A percentile compares a stretch with the other conserved stretches of the same genome.
Conservation (phyloP, 2,329 filamentous ascomycete species). For the Botrytis sinoallii region DNA sequence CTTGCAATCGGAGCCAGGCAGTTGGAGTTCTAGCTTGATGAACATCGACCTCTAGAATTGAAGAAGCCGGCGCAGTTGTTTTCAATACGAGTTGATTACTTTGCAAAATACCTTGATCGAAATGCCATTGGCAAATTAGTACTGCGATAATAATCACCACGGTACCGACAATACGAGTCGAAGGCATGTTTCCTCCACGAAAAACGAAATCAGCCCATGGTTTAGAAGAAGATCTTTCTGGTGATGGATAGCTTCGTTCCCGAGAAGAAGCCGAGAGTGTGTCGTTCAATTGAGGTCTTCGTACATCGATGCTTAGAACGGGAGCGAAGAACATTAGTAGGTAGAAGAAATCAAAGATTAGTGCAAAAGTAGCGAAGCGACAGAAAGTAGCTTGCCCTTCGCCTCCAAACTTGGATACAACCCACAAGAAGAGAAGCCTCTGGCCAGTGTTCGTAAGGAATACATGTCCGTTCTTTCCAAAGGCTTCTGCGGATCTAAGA, state of each 20-base stretch:
- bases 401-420: constrained; percentile 51
- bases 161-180: constrained; percentile 72
- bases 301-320: constrained; percentile 75
- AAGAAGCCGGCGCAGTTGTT: constrained; percentile 23
- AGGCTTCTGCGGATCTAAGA: constrained; percentile 67
- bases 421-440: constrained; percentile 63
- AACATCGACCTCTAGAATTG: constrained; percentile 54
- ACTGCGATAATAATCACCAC: constrained; percentile 71
- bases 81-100: constrained; percentile 22
- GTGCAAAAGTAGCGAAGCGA: constrained; percentile 70
- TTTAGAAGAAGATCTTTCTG: constrained; percentile 34
- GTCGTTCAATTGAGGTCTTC: constrained; percentile 71
- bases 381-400: constrained; percentile 71
- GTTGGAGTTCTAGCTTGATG: constrained; percentile 74
- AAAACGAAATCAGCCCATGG: constrained; percentile 62
- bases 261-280: constrained; percentile 48
- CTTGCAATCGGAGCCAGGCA: constrained; percentile 74
- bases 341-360: constrained; percentile 75
- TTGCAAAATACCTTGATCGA: constrained; percentile 50
- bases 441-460: constrained; percentile 66
- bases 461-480: constrained; percentile 69
- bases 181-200: constrained; percentile 63
- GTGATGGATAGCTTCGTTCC: constrained; percentile 30
- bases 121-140: constrained; percentile 73
- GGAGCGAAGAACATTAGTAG: constrained; percentile 77